Base-by-base conservation (phyloP, 352 stramenopile genomes). In the Phytophthora palmivora region DNA sequence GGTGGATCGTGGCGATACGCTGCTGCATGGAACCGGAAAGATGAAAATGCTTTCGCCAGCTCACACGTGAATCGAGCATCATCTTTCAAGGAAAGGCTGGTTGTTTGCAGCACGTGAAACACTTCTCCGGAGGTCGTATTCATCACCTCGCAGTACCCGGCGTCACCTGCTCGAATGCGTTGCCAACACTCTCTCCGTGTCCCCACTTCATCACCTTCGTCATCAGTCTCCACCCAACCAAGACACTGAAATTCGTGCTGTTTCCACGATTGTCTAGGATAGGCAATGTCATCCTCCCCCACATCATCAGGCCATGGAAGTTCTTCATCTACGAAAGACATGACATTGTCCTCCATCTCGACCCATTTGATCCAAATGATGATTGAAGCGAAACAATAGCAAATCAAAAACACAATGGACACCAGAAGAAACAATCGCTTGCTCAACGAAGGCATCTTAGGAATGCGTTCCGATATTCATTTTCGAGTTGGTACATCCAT, bases 91-190 rank as follows among this genome's bases (percentile, higher is more conserved):
- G 80, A 89, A 3, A 84, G 50, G 43, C 67, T 68, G 4, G 76
- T 89, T 12, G 81, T 90, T 15, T 74, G 81, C 85, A 92, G 90
- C 6, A 86, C 67, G n/a, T 50, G 78, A 44, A 88, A 87, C 1
- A 74, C 52, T 47, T 85, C 51, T 36, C 70, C 78, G 6, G 72
- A 89, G 0, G 70, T 76, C 6, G 47, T 50, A 41, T 94, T 91
- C 16, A 68, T 59, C 24, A 94, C 51, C 53, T 87, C 71, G 52
- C 85, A 94, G 47, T 80, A 91, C 8, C 85, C 85, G 2, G 75
- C 64, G 18, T 88, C 78, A 6, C 81, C 80, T 0, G 61, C 70
- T 21, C 59, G 68, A 49, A 92, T 69, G n/a, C 82, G 75, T 54
- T 88, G 72, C 79, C 79, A 91, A 62, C 82, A 91, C 44, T 82